Base-by-base conservation (phyloP, 371 early-diverging fungal species). In the Mortierella sp. region DNA sequence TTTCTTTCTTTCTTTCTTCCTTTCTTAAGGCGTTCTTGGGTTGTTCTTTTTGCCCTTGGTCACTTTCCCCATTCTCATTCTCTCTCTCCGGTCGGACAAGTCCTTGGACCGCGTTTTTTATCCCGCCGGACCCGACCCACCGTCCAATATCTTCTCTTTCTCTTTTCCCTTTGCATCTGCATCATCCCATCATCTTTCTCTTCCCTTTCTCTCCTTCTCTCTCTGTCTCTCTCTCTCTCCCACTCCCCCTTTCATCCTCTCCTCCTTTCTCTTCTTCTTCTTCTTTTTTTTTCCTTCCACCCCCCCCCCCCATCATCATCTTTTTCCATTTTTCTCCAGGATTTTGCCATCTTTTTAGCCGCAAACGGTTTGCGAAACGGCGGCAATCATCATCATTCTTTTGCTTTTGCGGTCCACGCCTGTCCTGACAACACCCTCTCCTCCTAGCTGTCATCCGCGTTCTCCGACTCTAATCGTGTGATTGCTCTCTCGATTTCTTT, bases 181-280 rank as follows among this genome's bases (percentile, higher is more conserved):
- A 12, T 53, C 53, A 18, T 23, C 48, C 23, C n/a, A 7, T 4
- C 45, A 4, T 21, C 43, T 57, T n/a, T 12, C n/a, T 19, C 7
- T 28, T 25, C n/a, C 47, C 16, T n/a, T 44, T 62, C 52, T 58
- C 51, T 44, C 61, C 30, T 43, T 62, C 51, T 46, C 50, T 51
- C 57, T 48, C 62, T n/a, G 50, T 58, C 55, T 7, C 61, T 46
- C 45, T 15, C 29, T 61, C 45, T 44, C 58, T 37, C 15, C n/a
- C 57, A 37, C 37, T 43, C 16, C 44, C 46, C 44, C 43, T 46
- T 56, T 19, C 46, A 37, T 21, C 28, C 44, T 37, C 23, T 29
- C 53, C 26, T 14, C 12, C 60, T 60, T 26, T 5, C 2, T 26
- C 19, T 37, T 29, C 12, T n/a, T 58, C 16, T 4, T 60, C 43